Conservation (phyloP, 306 rosid species). For the Vachellia collinsii region DNA sequence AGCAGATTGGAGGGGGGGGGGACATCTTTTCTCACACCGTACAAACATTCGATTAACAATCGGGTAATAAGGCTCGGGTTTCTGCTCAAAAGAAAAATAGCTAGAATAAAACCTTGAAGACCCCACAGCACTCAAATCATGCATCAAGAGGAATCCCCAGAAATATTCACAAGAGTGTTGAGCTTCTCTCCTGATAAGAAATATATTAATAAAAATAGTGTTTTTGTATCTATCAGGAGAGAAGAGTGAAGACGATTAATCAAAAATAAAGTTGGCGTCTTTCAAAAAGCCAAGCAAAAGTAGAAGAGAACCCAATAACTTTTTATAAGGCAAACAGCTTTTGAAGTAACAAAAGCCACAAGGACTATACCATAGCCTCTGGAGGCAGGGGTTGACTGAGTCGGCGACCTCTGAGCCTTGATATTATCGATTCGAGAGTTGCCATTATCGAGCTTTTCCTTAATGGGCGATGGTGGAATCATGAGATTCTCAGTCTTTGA, state of each 20-base stretch:
- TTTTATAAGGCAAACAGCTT: conserved; percentile 1
- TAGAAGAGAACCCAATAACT: conserved; percentile 16
- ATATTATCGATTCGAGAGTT: conserved; percentile 44
- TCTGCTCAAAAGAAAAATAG: conserved; percentile 14
- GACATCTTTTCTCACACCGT: neutral
- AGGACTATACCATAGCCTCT: conserved; percentile 49
- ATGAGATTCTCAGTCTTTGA: conserved; percentile 58
- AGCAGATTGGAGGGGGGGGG: neutral
- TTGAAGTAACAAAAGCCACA: conserved; percentile 6
- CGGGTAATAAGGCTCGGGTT: neutral
- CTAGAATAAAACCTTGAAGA: conserved; percentile 25
- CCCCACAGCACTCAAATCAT: conserved; percentile 41
- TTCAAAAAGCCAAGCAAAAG: conserved; percentile 2
- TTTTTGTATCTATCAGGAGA: neutral
- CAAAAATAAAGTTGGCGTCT: conserved; percentile 13
- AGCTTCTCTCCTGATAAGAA: neutral
- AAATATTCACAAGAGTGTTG: conserved; percentile 6
- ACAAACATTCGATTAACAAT: neutral
- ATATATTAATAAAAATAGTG: neutral
- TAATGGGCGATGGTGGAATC: conserved; percentile 68
- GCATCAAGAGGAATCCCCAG: conserved; percentile 31
- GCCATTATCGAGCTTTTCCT: conserved; percentile 47
- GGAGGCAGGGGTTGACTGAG: conserved; percentile 50
- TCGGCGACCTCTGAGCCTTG: conserved; percentile 54
- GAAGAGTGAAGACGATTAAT: neutral